Percentiles rank a stretch among this genome's conserved stretches.
Evolutionary conservation across 106 monocot genomes (phyloP).

Genomic region (Vanilla planifolia): DNA sequence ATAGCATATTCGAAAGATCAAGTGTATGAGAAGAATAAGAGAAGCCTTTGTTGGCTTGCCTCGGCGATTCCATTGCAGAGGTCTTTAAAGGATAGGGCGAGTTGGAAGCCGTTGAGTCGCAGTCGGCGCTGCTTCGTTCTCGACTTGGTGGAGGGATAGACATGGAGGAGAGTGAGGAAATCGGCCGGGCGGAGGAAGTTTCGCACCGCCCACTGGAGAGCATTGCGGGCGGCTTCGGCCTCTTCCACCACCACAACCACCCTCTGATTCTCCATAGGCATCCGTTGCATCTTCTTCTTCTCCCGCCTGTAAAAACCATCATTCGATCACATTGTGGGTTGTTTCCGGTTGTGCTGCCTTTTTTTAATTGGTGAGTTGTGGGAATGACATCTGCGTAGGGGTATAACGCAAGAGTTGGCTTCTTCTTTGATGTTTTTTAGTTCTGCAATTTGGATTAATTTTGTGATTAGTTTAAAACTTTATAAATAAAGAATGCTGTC

Average conservation of each 20-base stretch:
- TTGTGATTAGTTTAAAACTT: no score
- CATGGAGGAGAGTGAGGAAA: slow-evolving; percentile 63
- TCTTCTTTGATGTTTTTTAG: no score
- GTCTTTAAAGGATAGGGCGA: slow-evolving; percentile 92
- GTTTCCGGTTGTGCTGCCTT: no score
- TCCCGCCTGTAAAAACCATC: no score
- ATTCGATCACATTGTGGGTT: no score
- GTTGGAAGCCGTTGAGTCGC: slow-evolving; percentile 74
- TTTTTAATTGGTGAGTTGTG: no score
- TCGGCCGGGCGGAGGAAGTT: slow-evolving; percentile 74
- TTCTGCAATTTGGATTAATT: no score
- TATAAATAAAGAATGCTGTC: no score
- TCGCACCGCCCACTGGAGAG: slow-evolving; percentile 66
- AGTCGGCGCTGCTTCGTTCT: slow-evolving; percentile 42
- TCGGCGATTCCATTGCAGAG: slow-evolving; percentile 71
- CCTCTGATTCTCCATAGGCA: slow-evolving; percentile 59
- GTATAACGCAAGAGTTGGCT: no score
- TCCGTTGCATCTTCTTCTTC: no score
- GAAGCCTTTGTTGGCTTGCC: slow-evolving; percentile 19
- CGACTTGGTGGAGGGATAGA: slow-evolving; percentile 51
- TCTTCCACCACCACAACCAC: slow-evolving; percentile 98
- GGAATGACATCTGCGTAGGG: no score
- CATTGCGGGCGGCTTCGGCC: slow-evolving; percentile 35
- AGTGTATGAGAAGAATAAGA: not conserved
- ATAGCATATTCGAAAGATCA: not conserved